Evolutionary conservation across 2,329 filamentous ascomycete genomes (phyloP).

Genomic region (Calonectria pauciramosa): DNA sequence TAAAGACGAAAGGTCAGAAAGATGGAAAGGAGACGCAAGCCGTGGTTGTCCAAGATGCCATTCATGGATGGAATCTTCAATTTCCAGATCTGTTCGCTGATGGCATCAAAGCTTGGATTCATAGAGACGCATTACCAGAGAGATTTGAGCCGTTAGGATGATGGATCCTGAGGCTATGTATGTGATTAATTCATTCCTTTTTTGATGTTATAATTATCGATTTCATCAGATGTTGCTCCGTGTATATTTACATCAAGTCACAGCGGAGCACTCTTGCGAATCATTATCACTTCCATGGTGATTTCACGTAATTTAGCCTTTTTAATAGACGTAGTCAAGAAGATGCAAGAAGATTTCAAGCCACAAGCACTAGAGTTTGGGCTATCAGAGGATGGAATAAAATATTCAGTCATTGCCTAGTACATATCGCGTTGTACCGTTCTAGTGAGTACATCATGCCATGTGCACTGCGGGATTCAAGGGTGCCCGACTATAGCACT

Average conservation of each 20-base stretch:
- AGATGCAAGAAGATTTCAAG: neutral
- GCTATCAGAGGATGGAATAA: neutral
- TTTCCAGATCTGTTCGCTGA: slow-evolving; percentile 52
- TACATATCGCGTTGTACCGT: neutral
- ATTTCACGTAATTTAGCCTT: neutral
- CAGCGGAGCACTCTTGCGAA: neutral
- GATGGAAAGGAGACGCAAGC: slow-evolving; percentile 37
- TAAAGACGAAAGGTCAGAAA: slow-evolving; percentile 33
- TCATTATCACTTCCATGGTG: neutral
- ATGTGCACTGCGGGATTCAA: too few species aligned
- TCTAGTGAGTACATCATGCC: neutral
- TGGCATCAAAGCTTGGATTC: slow-evolving; percentile 51
- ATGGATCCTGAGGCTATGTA: neutral
- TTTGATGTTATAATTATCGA: neutral
- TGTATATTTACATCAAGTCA: neutral
- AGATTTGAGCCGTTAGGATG: slow-evolving; percentile 16
- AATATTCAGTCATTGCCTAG: neutral
- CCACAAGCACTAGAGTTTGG: neutral
- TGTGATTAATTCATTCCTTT: neutral
- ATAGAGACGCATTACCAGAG: slow-evolving; percentile 40
- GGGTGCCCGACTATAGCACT: too few species aligned
- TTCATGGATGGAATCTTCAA: slow-evolving; percentile 56
- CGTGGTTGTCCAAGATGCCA: slow-evolving; percentile 49
- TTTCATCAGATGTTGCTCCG: neutral
- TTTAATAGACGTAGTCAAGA: neutral